A percentile compares a stretch with the other conserved stretches of the same genome.
Conservation (phyloP, 306 rosid genomes). For the Bauhinia variegata region DNA sequence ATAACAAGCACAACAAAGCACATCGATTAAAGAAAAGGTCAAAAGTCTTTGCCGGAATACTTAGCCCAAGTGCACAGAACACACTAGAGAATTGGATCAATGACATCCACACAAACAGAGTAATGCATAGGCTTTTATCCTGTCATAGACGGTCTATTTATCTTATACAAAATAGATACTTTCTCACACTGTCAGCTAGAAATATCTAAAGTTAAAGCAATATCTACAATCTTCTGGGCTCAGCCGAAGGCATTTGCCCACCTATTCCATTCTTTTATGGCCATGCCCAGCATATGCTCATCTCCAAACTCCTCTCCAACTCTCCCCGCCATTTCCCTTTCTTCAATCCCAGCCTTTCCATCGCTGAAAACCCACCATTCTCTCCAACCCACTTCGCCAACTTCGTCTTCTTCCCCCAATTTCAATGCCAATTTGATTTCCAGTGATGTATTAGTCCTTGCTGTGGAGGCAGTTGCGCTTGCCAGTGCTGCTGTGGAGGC, state of each 20-base stretch:
- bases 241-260: conserved; percentile 4
- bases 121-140: conserved; percentile 25
- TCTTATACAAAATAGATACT: background rate
- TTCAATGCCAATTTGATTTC: conserved; percentile 46
- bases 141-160: conserved; percentile 19
- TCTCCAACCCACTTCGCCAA: conserved; percentile 41
- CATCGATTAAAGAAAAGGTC: no score
- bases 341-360: conserved; percentile 50
- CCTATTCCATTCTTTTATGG: conserved; percentile 47
- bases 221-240: background rate
- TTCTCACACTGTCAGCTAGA: conserved; percentile 18
- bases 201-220: conserved; percentile 19
- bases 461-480: conserved; percentile 48
- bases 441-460: conserved; percentile 48
- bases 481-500: conserved; percentile 45
- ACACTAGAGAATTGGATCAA: background rate
- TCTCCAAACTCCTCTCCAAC: conserved; percentile 54
- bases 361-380: conserved; percentile 50
- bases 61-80: background rate
- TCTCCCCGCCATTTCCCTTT: conserved; percentile 54
- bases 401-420: conserved; percentile 44
- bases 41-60: no score
- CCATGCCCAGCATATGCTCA: conserved; percentile 56
- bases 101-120: conserved; percentile 43
- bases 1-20: no score